Percentiles rank a stretch among this genome's conserved stretches.
These are phyloP conservation scores for Penicillium decumbens DNA, from an alignment of 2,329 filamentous ascomycete genomes.

Conservation along the genomic window DNA sequence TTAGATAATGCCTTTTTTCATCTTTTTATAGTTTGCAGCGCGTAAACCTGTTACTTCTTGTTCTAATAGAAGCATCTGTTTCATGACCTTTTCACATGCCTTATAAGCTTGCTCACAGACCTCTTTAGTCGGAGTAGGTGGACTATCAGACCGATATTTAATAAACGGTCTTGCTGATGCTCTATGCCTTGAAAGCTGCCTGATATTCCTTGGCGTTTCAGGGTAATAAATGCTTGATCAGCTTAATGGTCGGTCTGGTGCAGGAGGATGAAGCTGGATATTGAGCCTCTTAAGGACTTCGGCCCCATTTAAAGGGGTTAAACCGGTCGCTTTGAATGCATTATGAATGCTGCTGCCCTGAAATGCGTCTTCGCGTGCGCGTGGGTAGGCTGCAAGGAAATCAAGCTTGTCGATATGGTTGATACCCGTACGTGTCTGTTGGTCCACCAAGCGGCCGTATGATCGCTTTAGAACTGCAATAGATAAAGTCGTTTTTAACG, in stretches of 20 bases:
- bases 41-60: background rate
- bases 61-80: too few relatives aligned
- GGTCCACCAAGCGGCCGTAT: too few relatives aligned
- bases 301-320: background rate
- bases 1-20: background rate
- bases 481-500: too few relatives aligned
- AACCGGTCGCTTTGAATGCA: background rate
- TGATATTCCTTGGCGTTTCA: background rate
- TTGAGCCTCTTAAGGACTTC: background rate
- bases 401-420: too few relatives aligned
- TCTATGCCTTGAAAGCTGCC: background rate
- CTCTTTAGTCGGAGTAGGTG: background rate
- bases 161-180: background rate
- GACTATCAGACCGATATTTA: background rate
- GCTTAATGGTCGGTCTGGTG: background rate
- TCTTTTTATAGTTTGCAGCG: background rate
- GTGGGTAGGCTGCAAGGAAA: background rate
- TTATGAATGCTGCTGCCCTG: background rate
- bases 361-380: background rate
- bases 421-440: too few relatives aligned
- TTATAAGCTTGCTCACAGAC: background rate
- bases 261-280: background rate
- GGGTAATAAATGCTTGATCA: background rate
- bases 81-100: background rate
- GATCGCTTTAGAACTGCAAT: too few relatives aligned